These are phyloP conservation scores for Jimgerdemannia flammicorona DNA, from an alignment of 192 early-diverging fungal genomes.

Conservation along the genomic window DNA sequence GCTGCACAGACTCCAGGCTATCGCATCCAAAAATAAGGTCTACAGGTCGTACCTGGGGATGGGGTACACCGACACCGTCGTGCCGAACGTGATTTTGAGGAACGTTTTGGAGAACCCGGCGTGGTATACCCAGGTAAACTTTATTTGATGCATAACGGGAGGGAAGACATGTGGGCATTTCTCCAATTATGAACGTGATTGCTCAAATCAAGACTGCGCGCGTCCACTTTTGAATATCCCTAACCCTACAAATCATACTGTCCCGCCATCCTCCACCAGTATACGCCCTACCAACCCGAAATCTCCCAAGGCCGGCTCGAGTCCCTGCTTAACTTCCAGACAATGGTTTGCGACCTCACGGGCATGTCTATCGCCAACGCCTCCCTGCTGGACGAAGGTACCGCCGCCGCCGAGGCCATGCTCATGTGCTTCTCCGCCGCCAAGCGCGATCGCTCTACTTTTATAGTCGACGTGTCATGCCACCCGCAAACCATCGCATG, in stretches of 20 bases:
- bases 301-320: slow-evolving; percentile 98
- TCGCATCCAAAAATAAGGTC: slow-evolving; percentile 91
- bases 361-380: slow-evolving; percentile 97
- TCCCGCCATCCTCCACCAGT: slow-evolving; percentile 40
- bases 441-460: slow-evolving; percentile 79
- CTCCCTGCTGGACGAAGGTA: slow-evolving; percentile 98
- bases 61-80: slow-evolving; percentile 89
- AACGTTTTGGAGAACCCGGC: slow-evolving; percentile 98
- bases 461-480: slow-evolving; percentile 91
- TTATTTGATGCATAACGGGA: too few relatives aligned
- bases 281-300: slow-evolving; percentile 99
- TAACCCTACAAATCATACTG: too few relatives aligned
- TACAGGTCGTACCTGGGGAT: slow-evolving; percentile 93
- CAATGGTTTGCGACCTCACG: slow-evolving; percentile 92
- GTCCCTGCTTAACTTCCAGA: slow-evolving; percentile 97
- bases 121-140: slow-evolving; percentile 77
- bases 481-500: slow-evolving; percentile 96
- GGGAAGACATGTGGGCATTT: slow-evolving; percentile 37
- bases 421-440: slow-evolving; percentile 74
- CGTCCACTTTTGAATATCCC: too few relatives aligned
- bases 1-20: slow-evolving; percentile 74
- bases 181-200: too few relatives aligned
- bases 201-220: too few relatives aligned
- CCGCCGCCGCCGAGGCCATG: slow-evolving; percentile 98
- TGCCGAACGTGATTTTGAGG: slow-evolving; percentile 92